Evolutionary conservation across 495 filamentous ascomycete species (phyloP), one percentile per base, ranked within the genome.

Genomic region (Lineolata rhizophorae): DNA sequence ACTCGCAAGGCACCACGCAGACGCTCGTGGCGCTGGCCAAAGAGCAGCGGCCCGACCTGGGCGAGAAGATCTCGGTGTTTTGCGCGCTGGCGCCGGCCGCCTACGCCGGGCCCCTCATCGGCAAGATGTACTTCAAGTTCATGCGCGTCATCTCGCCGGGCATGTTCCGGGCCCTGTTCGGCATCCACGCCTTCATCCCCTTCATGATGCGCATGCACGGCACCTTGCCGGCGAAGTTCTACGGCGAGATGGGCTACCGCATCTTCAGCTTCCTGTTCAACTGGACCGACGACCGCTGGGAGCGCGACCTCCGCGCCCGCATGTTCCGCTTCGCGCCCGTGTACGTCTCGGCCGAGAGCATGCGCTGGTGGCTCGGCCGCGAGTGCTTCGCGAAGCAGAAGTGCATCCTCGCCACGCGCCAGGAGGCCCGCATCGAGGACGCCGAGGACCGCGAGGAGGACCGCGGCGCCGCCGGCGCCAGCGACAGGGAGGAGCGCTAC

Each of bases 361-460:
- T 95, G 76, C 64, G 80, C 0, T 95, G 85, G 87, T 95, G 85
- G 85, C 61, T 95, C 1, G 87, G 87, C 0, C 54, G 75, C 1
- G 81, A 90, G 43, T 80, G 83, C 40, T 95, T 95, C 48, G 81
- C 87, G 0, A 76, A 62, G 38, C 82, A 94, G 38, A 77, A 77
- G 49, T 95, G 87, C 50, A 91, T 95, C 31, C 60, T 95, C 6
- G 61, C 76, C 3, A 85, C 82, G 2, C 59, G 64, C 20, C 73
- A 83, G 37, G 68, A 80, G 36, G 58, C 61, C 38, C 53, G 51
- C 29, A 52, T 57, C 4, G 76, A 85, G 40, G 70, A 74, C 33
- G 28, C 35, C 6, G 56, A 61, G 18, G 70, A 77, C 32, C 70
- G 76, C 35, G 50, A 53, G 19, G 53, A 48, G 43, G 44, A 47